Percentiles rank a stretch among this genome's conserved stretches.
These are phyloP conservation scores for Cornus suecica DNA, from an alignment of 148 eudicot species.

Conservation along the genomic window DNA sequence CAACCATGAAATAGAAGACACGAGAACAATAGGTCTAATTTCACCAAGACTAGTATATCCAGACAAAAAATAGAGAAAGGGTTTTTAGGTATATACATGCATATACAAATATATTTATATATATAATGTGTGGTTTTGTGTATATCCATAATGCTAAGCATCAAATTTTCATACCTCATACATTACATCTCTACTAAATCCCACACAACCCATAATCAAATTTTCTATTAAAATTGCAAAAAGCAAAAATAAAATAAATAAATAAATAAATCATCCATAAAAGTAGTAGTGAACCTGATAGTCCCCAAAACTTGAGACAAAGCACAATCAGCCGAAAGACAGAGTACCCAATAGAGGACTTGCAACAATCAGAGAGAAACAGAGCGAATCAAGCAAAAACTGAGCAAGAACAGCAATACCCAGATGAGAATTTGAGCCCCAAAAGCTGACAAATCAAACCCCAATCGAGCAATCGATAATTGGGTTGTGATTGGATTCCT, in stretches of 20 bases:
- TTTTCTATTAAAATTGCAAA: neutral
- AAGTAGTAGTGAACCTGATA: slow-evolving; percentile 3
- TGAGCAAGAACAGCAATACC: slow-evolving; percentile 13
- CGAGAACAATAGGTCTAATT: neutral
- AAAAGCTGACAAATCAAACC: neutral
- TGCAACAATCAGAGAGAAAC: neutral
- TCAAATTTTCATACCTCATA: neutral
- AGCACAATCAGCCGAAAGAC: neutral
- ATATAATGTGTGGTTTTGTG: neutral
- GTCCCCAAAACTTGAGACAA: neutral
- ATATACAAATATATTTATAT: too few relatives aligned
- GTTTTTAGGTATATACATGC: neutral
- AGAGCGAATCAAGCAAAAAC: neutral
- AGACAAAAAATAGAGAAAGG: neutral
- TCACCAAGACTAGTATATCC: neutral
- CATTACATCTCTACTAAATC: neutral
- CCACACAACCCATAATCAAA: neutral
- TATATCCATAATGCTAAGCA: neutral
- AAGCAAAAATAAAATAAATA: slow-evolving; percentile 1
- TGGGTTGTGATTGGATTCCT: neutral
- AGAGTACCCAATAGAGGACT: neutral
- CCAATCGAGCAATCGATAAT: slow-evolving; percentile 9
- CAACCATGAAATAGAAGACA: neutral
- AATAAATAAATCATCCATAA: slow-evolving; percentile 7
- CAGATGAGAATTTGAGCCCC: slow-evolving; percentile 12